Evolutionary conservation across 2,329 filamentous ascomycete genomes (phyloP), one percentile per base, ranked within the genome.

Genomic region (Aspergillus nomiae): DNA sequence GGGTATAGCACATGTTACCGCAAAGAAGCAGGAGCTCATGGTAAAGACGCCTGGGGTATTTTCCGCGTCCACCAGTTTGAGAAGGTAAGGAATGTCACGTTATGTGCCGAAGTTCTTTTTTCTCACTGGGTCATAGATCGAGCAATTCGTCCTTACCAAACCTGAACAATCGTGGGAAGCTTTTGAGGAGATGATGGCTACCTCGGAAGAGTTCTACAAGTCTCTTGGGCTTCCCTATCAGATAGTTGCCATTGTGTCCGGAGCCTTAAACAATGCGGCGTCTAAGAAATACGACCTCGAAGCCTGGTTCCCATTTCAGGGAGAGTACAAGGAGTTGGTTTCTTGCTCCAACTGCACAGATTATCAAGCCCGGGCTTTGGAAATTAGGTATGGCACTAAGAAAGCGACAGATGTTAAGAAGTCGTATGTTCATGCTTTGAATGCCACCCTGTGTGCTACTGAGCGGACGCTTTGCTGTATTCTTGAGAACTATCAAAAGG

Each of bases 21-120:
- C 70, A 94, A 96, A 81, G 95, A 99, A 78, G 95, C 95, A 46
- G 95, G 95, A 59, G 89, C 92, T 24, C 94, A 95, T 75, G 90
- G 93, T 34, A 91, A 92, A 76, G 93, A 99, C 77, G 94, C 94
- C 1, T 99, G 95, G 95, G 95, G 95, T 61, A 92, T 98, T 65
- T 99, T 97, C 86, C 90, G 95, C 68, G 94, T 98, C 32, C 95
- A 99, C 78, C 94, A 99, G 78, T 99, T 98, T 74, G 94, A 98
- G 79, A 97, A 96, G 86, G 89, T 88, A 67, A 67, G 72, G 24
- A 60, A 24, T 8, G 6, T 19, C 45, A 57, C 58, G 12, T 57
- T 14, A 19, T 14, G 32, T 28, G 14, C 11, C 36, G n/a, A 2
- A 36, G 3, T 14, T 54, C 41, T 24, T 34, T 54, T 50, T 62